Percentiles rank a stretch among this genome's conserved stretches.
phyloP scores from a whole-genome alignment of 31 red algal genomes.

The Pterothamnion heteromorphum region DNA sequence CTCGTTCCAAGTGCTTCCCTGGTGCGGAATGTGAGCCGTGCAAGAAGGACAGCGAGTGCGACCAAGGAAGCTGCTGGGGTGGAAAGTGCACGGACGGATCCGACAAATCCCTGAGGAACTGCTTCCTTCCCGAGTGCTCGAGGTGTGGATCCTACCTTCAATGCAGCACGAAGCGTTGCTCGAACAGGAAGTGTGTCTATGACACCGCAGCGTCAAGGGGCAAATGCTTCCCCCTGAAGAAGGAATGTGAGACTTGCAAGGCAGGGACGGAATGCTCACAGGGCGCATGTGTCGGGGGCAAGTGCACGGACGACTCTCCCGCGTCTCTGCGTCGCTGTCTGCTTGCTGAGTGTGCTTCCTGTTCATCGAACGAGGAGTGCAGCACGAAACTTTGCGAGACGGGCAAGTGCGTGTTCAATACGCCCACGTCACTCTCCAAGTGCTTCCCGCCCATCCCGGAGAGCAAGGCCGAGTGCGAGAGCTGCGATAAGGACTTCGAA shows the following conservation, averaged over 20 bases:
- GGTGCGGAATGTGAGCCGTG: slow-evolving; percentile 43
- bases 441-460: slow-evolving; percentile 23
- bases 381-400: slow-evolving; percentile 14
- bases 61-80: slow-evolving; percentile 49
- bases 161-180: slow-evolving; percentile 34
- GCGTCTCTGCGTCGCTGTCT: background rate
- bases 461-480: background rate
- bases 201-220: background rate
- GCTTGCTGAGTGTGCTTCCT: background rate
- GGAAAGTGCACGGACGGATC: slow-evolving; percentile 23
- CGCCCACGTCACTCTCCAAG: background rate
- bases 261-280: background rate
- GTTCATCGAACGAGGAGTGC: slow-evolving; percentile 24
- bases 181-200: slow-evolving; percentile 39
- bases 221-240: slow-evolving; percentile 24
- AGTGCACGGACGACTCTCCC: background rate
- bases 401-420: slow-evolving; percentile 20
- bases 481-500: background rate
- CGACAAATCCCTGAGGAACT: slow-evolving; percentile 39
- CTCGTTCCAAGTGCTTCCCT: too few relatives aligned
- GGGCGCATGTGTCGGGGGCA: background rate
- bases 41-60: background rate
- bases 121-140: slow-evolving; percentile 41
- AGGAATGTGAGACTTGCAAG: background rate
- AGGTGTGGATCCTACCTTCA: background rate